phyloP scores from a whole-genome alignment of 805 yeast species.

The Lachancea mirantina region DNA sequence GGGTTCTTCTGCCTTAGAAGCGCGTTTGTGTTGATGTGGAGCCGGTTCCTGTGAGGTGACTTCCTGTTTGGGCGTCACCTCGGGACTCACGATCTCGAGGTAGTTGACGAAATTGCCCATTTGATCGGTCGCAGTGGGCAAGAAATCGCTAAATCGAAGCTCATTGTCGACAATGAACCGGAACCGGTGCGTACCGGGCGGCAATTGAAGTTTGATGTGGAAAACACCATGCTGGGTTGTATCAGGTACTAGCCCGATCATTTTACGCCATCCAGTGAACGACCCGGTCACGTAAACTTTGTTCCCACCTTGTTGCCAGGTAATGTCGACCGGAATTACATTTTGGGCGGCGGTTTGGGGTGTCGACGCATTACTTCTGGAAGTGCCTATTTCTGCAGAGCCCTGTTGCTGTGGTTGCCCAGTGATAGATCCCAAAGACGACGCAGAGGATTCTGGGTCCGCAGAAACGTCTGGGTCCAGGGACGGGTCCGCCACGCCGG shows the following conservation, averaged over 20 bases:
- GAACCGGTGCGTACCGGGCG: slow-evolving; percentile 88
- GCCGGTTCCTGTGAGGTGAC: slow-evolving; percentile 20
- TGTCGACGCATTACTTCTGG: not conserved
- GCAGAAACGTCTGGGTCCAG: slow-evolving; percentile 7
- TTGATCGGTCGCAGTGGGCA: slow-evolving; percentile 96
- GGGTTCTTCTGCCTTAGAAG: slow-evolving; percentile 12
- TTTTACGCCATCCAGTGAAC: slow-evolving; percentile 96
- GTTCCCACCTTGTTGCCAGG: slow-evolving; percentile 95
- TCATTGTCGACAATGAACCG: slow-evolving; percentile 93
- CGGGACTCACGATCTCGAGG: slow-evolving; percentile 52
- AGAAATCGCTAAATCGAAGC: slow-evolving; percentile 73
- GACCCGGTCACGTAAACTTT: slow-evolving; percentile 96
- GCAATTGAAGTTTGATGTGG: slow-evolving; percentile 65
- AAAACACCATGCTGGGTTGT: slow-evolving; percentile 35
- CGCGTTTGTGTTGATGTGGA: slow-evolving; percentile 19
- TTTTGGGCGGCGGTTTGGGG: not conserved
- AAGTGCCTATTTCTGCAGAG: too few species aligned
- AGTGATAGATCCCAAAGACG: too few species aligned
- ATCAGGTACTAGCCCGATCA: slow-evolving; percentile 70
- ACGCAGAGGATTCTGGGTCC: slow-evolving; percentile 2
- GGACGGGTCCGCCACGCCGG: slow-evolving; percentile 1
- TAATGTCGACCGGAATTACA: slow-evolving; percentile 54
- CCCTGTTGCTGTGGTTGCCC: slow-evolving; percentile 1
- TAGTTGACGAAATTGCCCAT: slow-evolving; percentile 94
- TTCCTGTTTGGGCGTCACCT: slow-evolving; percentile 27